phyloP scores from a whole-genome alignment of 805 yeast species.

The Jamesozyma jinghongensis region DNA sequence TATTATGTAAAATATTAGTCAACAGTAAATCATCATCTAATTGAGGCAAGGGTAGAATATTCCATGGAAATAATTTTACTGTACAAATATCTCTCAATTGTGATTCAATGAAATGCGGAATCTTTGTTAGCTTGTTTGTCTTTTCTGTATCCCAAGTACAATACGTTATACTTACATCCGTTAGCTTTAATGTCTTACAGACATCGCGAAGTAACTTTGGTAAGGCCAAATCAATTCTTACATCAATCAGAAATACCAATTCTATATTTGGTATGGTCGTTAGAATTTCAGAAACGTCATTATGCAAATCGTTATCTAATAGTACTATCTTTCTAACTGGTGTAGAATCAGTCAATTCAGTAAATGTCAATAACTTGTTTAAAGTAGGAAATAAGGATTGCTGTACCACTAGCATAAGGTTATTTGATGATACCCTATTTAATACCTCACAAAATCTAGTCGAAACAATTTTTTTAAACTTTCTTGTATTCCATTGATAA shows the following conservation, averaged over 20 bases:
- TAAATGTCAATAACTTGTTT: slow-evolving; percentile 20
- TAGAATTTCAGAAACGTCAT: slow-evolving; percentile 12
- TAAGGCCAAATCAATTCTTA: slow-evolving; percentile 16
- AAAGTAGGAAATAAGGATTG: slow-evolving; percentile 14
- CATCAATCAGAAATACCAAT: slow-evolving; percentile 22
- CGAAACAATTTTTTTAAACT: slow-evolving; percentile 12
- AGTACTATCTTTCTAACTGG: slow-evolving; percentile 21
- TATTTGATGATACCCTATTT: slow-evolving; percentile 10
- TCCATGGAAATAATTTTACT: slow-evolving; percentile 16
- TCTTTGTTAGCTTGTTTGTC: slow-evolving; percentile 5
- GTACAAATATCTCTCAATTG: slow-evolving; percentile 9
- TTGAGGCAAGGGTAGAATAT: slow-evolving; percentile 19
- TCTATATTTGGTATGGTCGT: slow-evolving; percentile 7
- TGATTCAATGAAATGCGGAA: slow-evolving; percentile 19
- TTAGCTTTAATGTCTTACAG: slow-evolving; percentile 2
- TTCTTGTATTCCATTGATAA: slow-evolving; percentile 22
- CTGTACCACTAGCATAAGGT: slow-evolving; percentile 20
- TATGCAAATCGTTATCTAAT: slow-evolving; percentile 13
- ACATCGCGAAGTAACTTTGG: slow-evolving; percentile 8
- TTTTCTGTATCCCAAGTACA: slow-evolving; percentile 14
- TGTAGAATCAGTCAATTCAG: slow-evolving; percentile 21
- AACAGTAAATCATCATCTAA: slow-evolving; percentile 22
- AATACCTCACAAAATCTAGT: slow-evolving; percentile 12
- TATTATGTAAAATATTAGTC: slow-evolving; percentile 17
- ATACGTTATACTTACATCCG: slow-evolving; percentile 9